A percentile compares a stretch with the other conserved stretches of the same genome.
Evolutionary conservation across 2,329 filamentous ascomycete genomes (phyloP).

Genomic region (Talaromyces sp.): DNA sequence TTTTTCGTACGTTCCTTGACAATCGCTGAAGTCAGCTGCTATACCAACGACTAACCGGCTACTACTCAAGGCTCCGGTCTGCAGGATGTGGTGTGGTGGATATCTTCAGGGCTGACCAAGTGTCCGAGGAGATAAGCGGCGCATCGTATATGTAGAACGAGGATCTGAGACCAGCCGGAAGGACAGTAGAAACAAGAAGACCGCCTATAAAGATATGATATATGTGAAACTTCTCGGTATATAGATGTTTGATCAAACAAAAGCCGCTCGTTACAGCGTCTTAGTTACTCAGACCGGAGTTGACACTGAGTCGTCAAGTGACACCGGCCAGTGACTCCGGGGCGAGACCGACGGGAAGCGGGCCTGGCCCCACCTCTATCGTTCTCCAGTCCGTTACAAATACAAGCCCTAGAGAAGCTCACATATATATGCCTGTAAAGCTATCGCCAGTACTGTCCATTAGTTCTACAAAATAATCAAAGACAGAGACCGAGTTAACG

Average conservation of each 20-base stretch:
- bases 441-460: background rate
- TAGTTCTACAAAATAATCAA: too few relatives aligned
- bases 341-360: slow-evolving; percentile 1
- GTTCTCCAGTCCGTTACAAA: too few relatives aligned
- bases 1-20: background rate
- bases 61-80: too few relatives aligned
- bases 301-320: background rate
- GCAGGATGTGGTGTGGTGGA: background rate
- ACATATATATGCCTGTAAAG: background rate
- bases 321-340: background rate
- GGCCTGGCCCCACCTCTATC: background rate
- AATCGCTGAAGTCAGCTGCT: background rate
- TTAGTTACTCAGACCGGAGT: background rate
- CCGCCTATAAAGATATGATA: background rate
- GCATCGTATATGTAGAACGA: background rate
- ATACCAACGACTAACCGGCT: background rate
- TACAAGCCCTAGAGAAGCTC: too few relatives aligned
- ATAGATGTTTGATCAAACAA: background rate
- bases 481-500: too few relatives aligned
- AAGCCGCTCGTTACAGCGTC: background rate
- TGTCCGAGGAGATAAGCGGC: background rate
- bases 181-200: background rate
- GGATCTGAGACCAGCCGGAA: background rate
- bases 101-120: background rate
- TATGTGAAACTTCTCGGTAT: background rate